Conservation (phyloP, 106 monocot genomes). For the Posidonia australis region DNA sequence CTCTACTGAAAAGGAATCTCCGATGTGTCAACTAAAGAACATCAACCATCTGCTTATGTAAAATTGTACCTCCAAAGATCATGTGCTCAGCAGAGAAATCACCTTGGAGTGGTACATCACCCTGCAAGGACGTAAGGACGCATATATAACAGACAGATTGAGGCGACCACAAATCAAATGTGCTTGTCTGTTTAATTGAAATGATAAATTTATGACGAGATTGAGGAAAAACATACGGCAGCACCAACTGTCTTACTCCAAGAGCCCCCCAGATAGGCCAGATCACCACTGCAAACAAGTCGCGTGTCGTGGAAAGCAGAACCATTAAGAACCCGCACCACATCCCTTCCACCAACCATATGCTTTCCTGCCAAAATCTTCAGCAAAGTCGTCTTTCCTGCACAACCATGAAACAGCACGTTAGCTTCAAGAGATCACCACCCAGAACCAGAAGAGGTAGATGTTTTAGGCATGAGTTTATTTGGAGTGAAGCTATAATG, state of each 20-base stretch:
- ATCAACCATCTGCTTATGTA: background rate
- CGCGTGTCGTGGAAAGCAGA: conserved; percentile 97
- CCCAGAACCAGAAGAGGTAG: too few relatives aligned
- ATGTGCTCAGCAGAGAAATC: conserved; percentile 84
- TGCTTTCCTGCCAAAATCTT: conserved; percentile 95
- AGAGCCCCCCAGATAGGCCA: conserved; percentile 82
- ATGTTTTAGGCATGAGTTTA: too few relatives aligned
- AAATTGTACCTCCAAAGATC: conserved; percentile 76
- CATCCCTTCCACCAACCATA: conserved; percentile 97
- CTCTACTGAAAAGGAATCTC: too few relatives aligned
- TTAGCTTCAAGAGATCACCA: too few relatives aligned
- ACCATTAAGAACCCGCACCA: conserved; percentile 57
- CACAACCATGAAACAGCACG: background rate
- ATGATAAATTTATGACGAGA: too few relatives aligned
- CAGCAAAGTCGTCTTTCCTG: conserved; percentile 89
- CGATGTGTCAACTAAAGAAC: background rate
- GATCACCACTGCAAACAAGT: conserved; percentile 78
- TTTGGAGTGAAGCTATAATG: too few relatives aligned
- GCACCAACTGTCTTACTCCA: conserved; percentile 84
- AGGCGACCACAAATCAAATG: conserved; percentile 1
- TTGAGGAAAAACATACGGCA: conserved; percentile 43
- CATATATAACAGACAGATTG: too few relatives aligned
- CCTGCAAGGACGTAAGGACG: too few relatives aligned
- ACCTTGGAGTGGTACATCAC: conserved; percentile 77
- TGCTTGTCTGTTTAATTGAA: background rate